Base-by-base conservation (phyloP, 225 moss, liverwort and hornwort species). In the Polytrichum formosum region DNA sequence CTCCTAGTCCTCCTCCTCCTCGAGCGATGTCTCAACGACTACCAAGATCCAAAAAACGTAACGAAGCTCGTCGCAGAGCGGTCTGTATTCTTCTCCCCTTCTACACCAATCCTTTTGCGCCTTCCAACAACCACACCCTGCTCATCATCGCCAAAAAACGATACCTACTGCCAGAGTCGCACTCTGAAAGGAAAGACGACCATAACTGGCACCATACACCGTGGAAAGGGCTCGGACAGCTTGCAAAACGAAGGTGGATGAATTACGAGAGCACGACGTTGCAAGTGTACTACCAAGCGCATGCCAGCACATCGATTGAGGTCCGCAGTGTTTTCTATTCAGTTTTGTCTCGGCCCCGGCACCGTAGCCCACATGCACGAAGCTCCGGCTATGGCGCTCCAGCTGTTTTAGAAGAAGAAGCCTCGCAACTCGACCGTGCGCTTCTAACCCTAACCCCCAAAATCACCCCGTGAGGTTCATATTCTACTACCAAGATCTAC, bases 241-340 rank as follows among this genome's bases (percentile, higher is more conserved):
- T 63, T 63, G 62, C 62, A 6, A 22, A 20, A n/a, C 20, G 8
- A 30, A 37, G 65, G 65, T 6, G 19, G 31, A 20, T 18, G 27
- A 2, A 22, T 46, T 8, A 23, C 21, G 54, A 7, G 53, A 9
- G 18, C 10, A 18, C 53, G 7, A 18, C 23, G 7, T 25, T 8
- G 23, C 53, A 22, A 7, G 23, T 7, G 22, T 7, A 25, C 54
- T 31, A 67, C 29, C 67, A 31, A 46, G 26, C 46, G 9, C 67
- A 67, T 67, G 67, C 67, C 67, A 67, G 67, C 67, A 67, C 67
- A 67, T 67, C 53, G 26, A 67, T 23, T 7, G 9, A 21, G 22
- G 53, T 5, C 53, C 3, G 19, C 23, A 20, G 53, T 26, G 23
- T 63, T 26, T 63, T 18, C 27, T 26, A 28, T 63, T 63, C 23